A percentile compares a stretch with the other conserved stretches of the same genome.
phyloP scores from a whole-genome alignment of 306 rosid genomes.

The Medicago arabica region DNA sequence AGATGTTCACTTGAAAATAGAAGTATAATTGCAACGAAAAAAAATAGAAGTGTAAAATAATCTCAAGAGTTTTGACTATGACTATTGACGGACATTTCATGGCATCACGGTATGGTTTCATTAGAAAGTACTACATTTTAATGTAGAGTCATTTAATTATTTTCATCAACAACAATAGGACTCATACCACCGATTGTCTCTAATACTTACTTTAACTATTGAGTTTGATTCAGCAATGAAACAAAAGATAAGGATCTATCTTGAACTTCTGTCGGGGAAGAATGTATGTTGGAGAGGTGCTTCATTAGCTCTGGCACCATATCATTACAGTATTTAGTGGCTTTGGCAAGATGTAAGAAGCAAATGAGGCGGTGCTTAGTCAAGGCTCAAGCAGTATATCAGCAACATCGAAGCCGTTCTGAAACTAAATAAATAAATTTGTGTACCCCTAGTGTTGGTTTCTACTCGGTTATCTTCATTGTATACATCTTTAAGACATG shows the following conservation, averaged over 20 bases:
- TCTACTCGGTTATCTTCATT: background rate
- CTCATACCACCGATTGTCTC: background rate
- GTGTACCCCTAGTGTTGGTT: background rate
- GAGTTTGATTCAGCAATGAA: background rate
- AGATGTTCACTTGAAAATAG: background rate
- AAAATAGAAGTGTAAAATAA: background rate
- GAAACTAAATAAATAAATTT: background rate
- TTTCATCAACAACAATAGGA: background rate
- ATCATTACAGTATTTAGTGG: background rate
- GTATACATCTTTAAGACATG: slow-evolving; percentile 5
- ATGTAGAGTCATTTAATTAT: background rate
- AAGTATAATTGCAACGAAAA: no score
- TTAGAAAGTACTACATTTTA: slow-evolving; percentile 6
- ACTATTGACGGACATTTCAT: background rate
- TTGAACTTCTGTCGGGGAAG: background rate
- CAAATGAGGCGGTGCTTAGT: background rate
- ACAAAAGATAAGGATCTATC: background rate
- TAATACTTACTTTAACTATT: background rate
- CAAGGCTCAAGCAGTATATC: background rate
- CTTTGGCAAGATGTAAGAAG: background rate
- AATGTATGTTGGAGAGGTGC: background rate
- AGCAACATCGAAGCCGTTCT: background rate
- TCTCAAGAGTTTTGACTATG: background rate
- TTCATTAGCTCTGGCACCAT: slow-evolving; percentile 2
- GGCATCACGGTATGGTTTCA: slow-evolving; percentile 14